These are phyloP conservation scores for Pseudovirgaria hyperparasitica DNA, from an alignment of 2,329 filamentous ascomycete genomes.

Conservation along the genomic window DNA sequence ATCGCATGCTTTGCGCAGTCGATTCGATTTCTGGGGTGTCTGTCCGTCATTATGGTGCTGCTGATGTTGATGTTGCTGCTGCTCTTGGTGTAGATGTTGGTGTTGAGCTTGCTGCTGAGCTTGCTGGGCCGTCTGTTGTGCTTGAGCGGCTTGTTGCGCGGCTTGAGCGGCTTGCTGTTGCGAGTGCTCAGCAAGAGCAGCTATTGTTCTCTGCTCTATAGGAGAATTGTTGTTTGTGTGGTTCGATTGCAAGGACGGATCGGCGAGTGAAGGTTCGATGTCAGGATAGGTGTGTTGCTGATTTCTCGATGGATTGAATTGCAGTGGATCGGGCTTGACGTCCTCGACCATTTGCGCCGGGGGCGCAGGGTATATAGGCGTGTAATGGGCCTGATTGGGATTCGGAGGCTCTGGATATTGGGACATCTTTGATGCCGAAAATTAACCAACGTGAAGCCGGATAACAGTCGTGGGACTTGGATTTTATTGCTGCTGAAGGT, in stretches of 20 bases:
- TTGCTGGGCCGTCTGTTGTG: slow-evolving; percentile 5
- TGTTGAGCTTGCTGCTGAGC: slow-evolving; percentile 3
- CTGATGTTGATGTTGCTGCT: no score
- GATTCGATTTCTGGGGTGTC: slow-evolving; percentile 24
- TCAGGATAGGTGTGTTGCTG: slow-evolving; percentile 11
- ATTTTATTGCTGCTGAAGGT: neutral
- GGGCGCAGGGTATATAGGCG: slow-evolving; percentile 18
- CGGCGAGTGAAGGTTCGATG: slow-evolving; percentile 6
- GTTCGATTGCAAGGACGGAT: slow-evolving; percentile 7
- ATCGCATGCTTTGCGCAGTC: slow-evolving; percentile 28
- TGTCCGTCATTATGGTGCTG: no score
- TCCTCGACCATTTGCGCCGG: slow-evolving; percentile 9
- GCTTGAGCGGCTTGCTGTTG: slow-evolving; percentile 24
- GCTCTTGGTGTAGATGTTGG: slow-evolving; percentile 5
- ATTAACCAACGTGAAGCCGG: no score
- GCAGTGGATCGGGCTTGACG: slow-evolving; percentile 3
- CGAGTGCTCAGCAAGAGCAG: slow-evolving; percentile 22
- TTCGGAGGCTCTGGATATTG: slow-evolving; percentile 14
- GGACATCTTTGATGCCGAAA: slow-evolving; percentile 8
- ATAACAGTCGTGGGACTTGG: slow-evolving; percentile 6
- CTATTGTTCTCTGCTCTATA: slow-evolving; percentile 23
- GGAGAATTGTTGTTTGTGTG: slow-evolving; percentile 11
- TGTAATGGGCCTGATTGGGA: slow-evolving; percentile 18
- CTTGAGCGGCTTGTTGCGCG: slow-evolving; percentile 11
- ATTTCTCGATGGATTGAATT: neutral